A percentile compares a stretch with the other conserved stretches of the same genome.
Evolutionary conservation across 2,329 filamentous ascomycete species (phyloP).

Genomic region (Fusarium torulosum): DNA sequence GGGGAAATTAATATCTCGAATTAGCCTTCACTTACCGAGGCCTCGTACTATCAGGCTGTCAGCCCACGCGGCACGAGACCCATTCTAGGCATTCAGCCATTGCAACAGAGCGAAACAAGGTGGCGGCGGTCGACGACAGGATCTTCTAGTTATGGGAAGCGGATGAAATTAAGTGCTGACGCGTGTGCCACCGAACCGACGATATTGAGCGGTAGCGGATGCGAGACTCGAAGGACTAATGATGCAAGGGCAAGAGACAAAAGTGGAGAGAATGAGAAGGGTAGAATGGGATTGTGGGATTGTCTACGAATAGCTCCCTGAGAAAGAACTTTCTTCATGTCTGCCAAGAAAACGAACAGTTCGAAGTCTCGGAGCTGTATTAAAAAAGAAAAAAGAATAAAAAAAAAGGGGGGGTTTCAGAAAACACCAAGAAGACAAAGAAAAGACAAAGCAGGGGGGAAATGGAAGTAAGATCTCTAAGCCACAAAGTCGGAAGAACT

Average conservation of each 20-base stretch:
- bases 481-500: background rate
- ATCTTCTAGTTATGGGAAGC: background rate
- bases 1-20: background rate
- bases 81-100: background rate
- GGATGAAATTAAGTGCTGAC: constrained; percentile 46
- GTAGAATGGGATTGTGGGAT: constrained; percentile 1
- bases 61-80: constrained; percentile 17
- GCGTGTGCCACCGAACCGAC: constrained; percentile 22
- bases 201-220: constrained; percentile 3
- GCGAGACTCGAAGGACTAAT: background rate
- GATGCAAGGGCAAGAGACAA: constrained; percentile 29
- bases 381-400: too few species aligned
- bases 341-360: background rate
- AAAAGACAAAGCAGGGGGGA: constrained; percentile 5
- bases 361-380: background rate
- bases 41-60: background rate
- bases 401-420: background rate
- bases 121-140: constrained; percentile 13
- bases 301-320: background rate
- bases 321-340: background rate
- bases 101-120: constrained; percentile 17
- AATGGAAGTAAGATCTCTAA: background rate
- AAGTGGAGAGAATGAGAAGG: constrained; percentile 28
- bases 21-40: background rate
- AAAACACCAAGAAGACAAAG: background rate